A percentile compares a stretch with the other conserved stretches of the same genome.
Evolutionary conservation across 208 protist species (phyloP).

Genomic region (Trypanosoma mega): DNA sequence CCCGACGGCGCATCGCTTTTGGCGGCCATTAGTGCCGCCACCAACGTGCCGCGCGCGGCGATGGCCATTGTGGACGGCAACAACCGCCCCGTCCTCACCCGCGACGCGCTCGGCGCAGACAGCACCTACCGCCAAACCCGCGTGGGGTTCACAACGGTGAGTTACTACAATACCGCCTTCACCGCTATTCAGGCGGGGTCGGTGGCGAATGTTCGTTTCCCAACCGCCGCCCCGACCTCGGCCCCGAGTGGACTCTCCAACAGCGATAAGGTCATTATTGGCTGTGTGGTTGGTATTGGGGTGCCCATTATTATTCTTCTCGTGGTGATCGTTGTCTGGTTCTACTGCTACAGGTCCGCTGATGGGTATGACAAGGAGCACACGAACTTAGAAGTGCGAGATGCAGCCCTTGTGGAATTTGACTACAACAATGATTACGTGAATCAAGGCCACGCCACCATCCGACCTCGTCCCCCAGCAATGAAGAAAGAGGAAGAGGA

Average conservation of each 20-base stretch:
- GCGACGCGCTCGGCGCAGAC: neutral
- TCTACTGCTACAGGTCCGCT: neutral
- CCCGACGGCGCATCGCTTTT: neutral
- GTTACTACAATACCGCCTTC: neutral
- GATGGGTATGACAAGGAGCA: neutral
- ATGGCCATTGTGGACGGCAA: slow-evolving; percentile 1
- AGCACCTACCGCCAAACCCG: neutral
- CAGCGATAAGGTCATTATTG: slow-evolving; percentile 8
- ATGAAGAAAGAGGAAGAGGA: neutral
- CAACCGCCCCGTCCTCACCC: neutral
- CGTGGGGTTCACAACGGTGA: neutral
- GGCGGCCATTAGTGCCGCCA: neutral
- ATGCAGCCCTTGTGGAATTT: slow-evolving; percentile 2
- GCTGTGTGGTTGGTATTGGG: slow-evolving; percentile 6
- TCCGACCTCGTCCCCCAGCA: neutral
- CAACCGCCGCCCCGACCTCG: too few species aligned
- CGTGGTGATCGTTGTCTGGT: neutral
- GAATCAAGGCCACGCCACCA: neutral
- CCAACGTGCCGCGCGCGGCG: neutral
- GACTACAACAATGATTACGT: neutral
- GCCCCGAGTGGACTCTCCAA: neutral
- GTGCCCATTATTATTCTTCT: slow-evolving; percentile 3
- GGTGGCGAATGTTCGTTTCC: slow-evolving; percentile 3
- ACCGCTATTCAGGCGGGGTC: neutral
- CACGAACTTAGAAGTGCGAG: neutral